Percentiles rank a stretch among this genome's conserved stretches.
Conservation (phyloP, 768 basidiomycete genomes). For the Suillus clintonianus region DNA sequence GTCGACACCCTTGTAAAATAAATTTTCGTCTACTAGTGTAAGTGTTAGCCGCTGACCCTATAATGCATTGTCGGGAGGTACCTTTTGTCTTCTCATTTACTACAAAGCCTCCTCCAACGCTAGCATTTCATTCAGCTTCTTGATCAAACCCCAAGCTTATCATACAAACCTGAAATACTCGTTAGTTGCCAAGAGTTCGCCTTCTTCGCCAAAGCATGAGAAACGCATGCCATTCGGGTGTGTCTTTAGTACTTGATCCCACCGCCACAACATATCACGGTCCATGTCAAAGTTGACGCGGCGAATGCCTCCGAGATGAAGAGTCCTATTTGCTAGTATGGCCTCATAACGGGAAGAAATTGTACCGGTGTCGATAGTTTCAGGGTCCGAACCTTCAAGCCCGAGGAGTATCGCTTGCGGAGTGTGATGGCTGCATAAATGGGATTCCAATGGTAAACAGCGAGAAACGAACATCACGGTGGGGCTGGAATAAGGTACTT, state of each 20-base stretch:
- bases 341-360: conserved; percentile 74
- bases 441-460: not conserved
- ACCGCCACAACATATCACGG: conserved; percentile 90
- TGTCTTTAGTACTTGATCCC: conserved; percentile 85
- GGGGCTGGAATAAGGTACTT: conserved; percentile 20
- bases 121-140: conserved; percentile 17
- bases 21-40: conserved; percentile 78
- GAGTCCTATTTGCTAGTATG: conserved; percentile 64
- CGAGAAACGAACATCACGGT: conserved; percentile 3
- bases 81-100: conserved; percentile 94
- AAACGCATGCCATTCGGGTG: conserved; percentile 96
- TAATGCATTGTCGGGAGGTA: conserved; percentile 22
- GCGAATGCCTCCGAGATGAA: conserved; percentile 73
- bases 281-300: conserved; percentile 86
- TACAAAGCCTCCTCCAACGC: conserved; percentile 92
- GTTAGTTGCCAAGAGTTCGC: conserved; percentile 88
- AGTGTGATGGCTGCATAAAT: conserved; percentile 67
- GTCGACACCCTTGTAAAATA: conserved; percentile 92
- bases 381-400: conserved; percentile 87
- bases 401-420: conserved; percentile 86
- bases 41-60: not conserved
- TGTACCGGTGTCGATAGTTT: conserved; percentile 88
- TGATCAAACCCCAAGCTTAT: not conserved
- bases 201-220: conserved; percentile 77
- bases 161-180: conserved; percentile 76